Evolutionary conservation across 805 yeast genomes (phyloP).

Genomic region (Starmerella ratchasimensis): DNA sequence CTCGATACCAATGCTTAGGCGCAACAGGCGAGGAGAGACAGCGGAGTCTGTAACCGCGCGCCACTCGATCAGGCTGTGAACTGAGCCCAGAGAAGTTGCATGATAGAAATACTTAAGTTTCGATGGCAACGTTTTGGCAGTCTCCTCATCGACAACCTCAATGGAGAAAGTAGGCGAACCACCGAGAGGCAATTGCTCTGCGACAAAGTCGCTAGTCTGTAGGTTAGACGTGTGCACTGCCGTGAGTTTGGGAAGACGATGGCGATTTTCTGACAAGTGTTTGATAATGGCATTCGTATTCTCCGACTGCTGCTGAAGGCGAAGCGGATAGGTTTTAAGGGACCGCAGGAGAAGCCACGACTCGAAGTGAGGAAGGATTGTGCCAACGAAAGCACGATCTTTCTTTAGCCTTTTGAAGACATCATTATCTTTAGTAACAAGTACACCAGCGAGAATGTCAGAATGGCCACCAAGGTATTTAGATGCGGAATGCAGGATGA

Average conservation of each 20-base stretch:
- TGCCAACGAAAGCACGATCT: slow-evolving; percentile 64
- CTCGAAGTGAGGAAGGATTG: slow-evolving; percentile 68
- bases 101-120: slow-evolving; percentile 45
- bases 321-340: slow-evolving; percentile 61
- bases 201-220: slow-evolving; percentile 57
- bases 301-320: slow-evolving; percentile 52
- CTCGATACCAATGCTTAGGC: slow-evolving; percentile 75
- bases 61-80: slow-evolving; percentile 85
- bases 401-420: slow-evolving; percentile 34
- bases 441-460: slow-evolving; percentile 72
- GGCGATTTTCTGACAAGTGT: slow-evolving; percentile 39
- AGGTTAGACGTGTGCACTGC: slow-evolving; percentile 59
- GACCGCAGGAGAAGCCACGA: slow-evolving; percentile 63
- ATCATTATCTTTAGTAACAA: slow-evolving; percentile 61
- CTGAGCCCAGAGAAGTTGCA: slow-evolving; percentile 88
- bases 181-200: slow-evolving; percentile 44
- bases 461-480: slow-evolving; percentile 92
- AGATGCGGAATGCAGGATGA: slow-evolving; percentile 82
- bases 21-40: slow-evolving; percentile 43
- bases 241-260: slow-evolving; percentile 36
- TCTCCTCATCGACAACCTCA: slow-evolving; percentile 34
- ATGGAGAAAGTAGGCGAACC: slow-evolving; percentile 69
- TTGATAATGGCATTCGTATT: slow-evolving; percentile 50
- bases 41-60: slow-evolving; percentile 56
- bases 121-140: slow-evolving; percentile 34